A percentile compares a stretch with the other conserved stretches of the same genome.
These are phyloP conservation scores for Malus hybrid DNA, from an alignment of 331 rosid species.

Conservation along the genomic window DNA sequence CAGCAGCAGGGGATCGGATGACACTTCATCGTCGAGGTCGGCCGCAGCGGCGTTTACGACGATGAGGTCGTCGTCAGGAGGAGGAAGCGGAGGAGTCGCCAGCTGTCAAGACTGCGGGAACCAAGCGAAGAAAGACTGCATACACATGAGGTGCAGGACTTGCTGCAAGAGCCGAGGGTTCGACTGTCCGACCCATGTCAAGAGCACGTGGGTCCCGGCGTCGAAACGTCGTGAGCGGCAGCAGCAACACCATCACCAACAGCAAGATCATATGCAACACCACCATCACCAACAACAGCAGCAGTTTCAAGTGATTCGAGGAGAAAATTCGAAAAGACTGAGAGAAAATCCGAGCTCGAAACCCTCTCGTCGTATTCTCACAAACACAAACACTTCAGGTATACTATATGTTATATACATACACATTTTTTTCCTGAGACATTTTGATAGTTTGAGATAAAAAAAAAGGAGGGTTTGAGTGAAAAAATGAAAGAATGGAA, in stretches of 20 bases:
- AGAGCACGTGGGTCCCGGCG: constrained; percentile 93
- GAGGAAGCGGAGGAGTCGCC: constrained; percentile 4
- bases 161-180: constrained; percentile 94
- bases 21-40: constrained; percentile 54
- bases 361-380: constrained; percentile 40
- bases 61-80: constrained; percentile 27
- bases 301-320: constrained; percentile 3
- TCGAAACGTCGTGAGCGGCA: constrained; percentile 73
- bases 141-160: constrained; percentile 77
- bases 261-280: not conserved
- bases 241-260: constrained; percentile 18
- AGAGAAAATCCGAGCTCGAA: constrained; percentile 23
- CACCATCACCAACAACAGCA: constrained; percentile 15
- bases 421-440: not conserved
- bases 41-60: constrained; percentile 28
- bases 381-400: constrained; percentile 38
- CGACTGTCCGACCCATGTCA: constrained; percentile 75
- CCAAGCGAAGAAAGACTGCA: constrained; percentile 93
- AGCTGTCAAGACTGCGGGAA: constrained; percentile 97
- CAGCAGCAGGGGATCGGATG: constrained; percentile 51
- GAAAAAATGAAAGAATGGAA: not conserved
- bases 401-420: constrained; percentile 5
- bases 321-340: constrained; percentile 22
- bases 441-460: not conserved
- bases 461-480: not conserved